A percentile compares a stretch with the other conserved stretches of the same genome.
Conservation (phyloP, 2,329 filamentous ascomycete species). For the Fusarium poae region DNA sequence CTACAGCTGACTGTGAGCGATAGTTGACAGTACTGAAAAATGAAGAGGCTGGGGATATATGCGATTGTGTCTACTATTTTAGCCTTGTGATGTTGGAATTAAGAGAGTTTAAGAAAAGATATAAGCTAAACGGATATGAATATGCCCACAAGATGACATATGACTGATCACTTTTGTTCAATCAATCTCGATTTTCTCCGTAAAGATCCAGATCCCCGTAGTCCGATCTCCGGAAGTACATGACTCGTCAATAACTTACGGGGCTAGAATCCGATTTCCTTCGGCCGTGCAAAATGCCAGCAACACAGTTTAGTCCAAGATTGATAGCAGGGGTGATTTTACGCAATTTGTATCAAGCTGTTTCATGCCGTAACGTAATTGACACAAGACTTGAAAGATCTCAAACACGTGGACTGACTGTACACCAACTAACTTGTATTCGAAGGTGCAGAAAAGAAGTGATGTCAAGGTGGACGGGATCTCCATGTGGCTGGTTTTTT, state of each 20-base stretch:
- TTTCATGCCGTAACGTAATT: not conserved
- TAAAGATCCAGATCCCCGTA: not conserved
- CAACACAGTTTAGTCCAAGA: not conserved
- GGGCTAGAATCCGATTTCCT: not conserved
- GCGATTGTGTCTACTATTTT: not conserved
- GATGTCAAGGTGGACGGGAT: not conserved
- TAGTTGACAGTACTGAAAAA: too few species aligned
- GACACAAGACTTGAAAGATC: not conserved
- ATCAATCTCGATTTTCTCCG: not conserved
- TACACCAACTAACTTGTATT: too few species aligned
- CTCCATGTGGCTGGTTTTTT: not conserved
- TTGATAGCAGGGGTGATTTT: not conserved
- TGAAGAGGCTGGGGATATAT: not conserved
- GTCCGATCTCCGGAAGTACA: not conserved
- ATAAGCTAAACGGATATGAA: accelerated
- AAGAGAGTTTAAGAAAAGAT: not conserved
- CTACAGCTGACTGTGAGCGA: not conserved
- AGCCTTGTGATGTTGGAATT: not conserved
- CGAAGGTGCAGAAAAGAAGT: accelerated
- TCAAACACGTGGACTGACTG: accelerated
- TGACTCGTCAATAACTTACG: not conserved
- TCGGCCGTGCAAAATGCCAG: not conserved
- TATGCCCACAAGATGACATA: accelerated
- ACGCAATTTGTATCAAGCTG: accelerated
- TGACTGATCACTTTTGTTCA: not conserved